phyloP scores from a whole-genome alignment of 2,329 filamentous ascomycete genomes.

The Calonectria fujianensis region DNA sequence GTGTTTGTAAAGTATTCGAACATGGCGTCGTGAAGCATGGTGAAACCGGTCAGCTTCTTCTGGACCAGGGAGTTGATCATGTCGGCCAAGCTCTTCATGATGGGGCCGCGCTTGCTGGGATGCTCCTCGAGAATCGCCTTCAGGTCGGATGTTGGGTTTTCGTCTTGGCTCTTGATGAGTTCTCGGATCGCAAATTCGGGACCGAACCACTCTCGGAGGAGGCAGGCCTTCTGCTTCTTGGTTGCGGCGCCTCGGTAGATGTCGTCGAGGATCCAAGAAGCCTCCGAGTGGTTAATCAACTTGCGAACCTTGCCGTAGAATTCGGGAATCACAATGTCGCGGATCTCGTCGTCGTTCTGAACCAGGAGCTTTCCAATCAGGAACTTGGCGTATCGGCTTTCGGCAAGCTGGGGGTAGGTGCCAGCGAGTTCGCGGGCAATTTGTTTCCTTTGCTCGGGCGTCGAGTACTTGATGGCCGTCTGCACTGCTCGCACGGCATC shows the following conservation, averaged over 20 bases:
- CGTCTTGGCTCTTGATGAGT: conserved; percentile 71
- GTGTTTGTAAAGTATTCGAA: conserved; percentile 93
- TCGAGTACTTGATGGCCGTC: conserved; percentile 97
- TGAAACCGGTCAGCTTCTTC: conserved; percentile 98
- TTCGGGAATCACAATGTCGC: conserved; percentile 92
- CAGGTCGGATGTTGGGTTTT: conserved; percentile 80
- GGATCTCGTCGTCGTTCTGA: conserved; percentile 90
- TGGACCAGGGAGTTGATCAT: conserved; percentile 95
- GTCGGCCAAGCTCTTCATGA: conserved; percentile 89
- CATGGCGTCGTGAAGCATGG: conserved; percentile 98
- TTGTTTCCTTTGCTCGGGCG: conserved; percentile 86
- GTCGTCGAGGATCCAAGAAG: conserved; percentile 98
- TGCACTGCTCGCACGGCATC: conserved; percentile 97
- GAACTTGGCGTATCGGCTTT: conserved; percentile 98
- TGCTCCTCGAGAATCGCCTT: conserved; percentile 82
- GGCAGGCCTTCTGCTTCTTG: conserved; percentile 86
- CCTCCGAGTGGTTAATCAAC: conserved; percentile 96
- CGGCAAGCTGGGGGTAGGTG: conserved; percentile 87
- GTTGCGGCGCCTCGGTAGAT: conserved; percentile 94
- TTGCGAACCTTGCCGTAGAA: conserved; percentile 96
- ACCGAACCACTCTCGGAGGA: conserved; percentile 97
- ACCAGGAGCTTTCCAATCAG: conserved; percentile 95
- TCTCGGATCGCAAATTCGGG: conserved; percentile 92
- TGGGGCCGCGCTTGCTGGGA: conserved; percentile 89
- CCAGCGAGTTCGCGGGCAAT: conserved; percentile 92